Conservation (phyloP, 129 eudicot species). For the Flaveria sonorensis region DNA sequence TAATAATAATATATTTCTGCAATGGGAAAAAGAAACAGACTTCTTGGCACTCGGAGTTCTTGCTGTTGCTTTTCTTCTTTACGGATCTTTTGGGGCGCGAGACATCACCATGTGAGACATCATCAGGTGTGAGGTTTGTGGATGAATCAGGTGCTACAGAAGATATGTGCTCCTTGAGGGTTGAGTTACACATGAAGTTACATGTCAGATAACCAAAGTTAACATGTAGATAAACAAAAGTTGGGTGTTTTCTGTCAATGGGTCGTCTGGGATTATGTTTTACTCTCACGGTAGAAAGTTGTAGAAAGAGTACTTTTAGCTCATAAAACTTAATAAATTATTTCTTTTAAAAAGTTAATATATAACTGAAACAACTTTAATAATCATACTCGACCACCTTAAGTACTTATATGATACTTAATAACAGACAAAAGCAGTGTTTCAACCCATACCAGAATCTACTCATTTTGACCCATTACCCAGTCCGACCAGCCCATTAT, state of each 20-base stretch:
- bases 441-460: not conserved
- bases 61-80: constrained; percentile 29
- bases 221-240: constrained; percentile 7
- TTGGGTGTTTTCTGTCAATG: not conserved
- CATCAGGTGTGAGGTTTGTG: constrained; percentile 9
- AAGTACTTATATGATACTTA: not conserved
- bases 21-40: constrained; percentile 34
- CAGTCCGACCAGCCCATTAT: not conserved
- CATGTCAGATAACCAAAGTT: constrained; percentile 23
- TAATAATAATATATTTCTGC: constrained; percentile 10
- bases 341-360: not conserved
- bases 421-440: not conserved
- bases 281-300: not conserved
- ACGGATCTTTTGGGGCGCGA: constrained; percentile 26
- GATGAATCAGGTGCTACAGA: constrained; percentile 32
- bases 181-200: constrained; percentile 25
- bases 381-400: not conserved
- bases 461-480: constrained; percentile 9
- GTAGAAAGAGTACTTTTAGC: too few relatives aligned
- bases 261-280: not conserved
- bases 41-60: constrained; percentile 20
- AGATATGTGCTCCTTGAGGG: constrained; percentile 19
- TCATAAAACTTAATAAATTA: not conserved
- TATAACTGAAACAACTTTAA: not conserved
- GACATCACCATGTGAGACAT: not conserved